Conservation (phyloP, 176 grass and related monocot genomes). For the Oryza rufipogon region DNA sequence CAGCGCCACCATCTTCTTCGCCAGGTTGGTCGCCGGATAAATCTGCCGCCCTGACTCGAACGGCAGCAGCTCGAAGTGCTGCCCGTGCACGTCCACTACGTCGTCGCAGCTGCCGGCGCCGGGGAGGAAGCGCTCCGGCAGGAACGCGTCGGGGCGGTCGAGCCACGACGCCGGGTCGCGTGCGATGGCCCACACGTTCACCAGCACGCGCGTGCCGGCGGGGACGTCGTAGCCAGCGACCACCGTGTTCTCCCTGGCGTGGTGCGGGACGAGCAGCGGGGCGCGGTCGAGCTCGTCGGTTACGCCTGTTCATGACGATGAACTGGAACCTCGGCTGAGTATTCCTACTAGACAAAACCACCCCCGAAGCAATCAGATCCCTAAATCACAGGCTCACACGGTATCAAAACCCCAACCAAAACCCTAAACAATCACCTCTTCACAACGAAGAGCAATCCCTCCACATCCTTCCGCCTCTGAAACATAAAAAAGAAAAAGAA, state of each 20-base stretch:
- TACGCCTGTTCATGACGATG: conserved; percentile 75
- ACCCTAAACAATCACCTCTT: conserved; percentile 59
- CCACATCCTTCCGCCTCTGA: conserved; percentile 93
- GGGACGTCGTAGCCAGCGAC: conserved; percentile 65
- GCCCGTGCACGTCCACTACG: conserved; percentile 50
- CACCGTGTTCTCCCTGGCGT: conserved; percentile 45
- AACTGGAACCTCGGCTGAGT: conserved; percentile 85
- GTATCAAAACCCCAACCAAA: neutral
- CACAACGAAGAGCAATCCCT: conserved; percentile 89
- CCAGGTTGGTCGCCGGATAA: conserved; percentile 59
- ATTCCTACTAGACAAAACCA: conserved; percentile 53
- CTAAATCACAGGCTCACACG: conserved; percentile 7
- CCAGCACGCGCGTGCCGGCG: conserved; percentile 49
- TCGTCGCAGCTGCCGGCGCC: neutral
- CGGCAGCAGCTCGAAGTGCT: conserved; percentile 64
- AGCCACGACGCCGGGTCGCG: conserved; percentile 63
- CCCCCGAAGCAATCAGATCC: conserved; percentile 25
- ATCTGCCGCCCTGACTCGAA: conserved; percentile 64
- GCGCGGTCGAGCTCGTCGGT: too few relatives aligned
- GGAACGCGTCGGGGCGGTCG: conserved; percentile 59
- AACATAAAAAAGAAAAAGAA: neutral
- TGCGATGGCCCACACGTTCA: conserved; percentile 65
- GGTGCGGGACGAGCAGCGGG: conserved; percentile 57
- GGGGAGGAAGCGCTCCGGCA: conserved; percentile 46
- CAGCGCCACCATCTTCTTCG: conserved; percentile 52